phyloP scores from a whole-genome alignment of 495 filamentous ascomycete species.

The Tuber indicum region DNA sequence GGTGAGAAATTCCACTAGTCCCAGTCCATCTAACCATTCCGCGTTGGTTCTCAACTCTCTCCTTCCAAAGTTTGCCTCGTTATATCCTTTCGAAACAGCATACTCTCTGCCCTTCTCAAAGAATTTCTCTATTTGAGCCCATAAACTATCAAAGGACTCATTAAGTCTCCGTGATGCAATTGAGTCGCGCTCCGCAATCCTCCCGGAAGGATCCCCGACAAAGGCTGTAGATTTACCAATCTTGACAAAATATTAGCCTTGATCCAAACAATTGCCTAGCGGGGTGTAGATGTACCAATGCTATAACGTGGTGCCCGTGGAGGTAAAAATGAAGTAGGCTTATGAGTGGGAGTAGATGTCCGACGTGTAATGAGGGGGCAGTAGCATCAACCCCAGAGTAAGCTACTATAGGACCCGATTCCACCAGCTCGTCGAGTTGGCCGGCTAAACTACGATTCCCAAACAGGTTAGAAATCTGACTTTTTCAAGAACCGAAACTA shows the following conservation, averaged over 20 bases:
- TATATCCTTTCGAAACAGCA: slow-evolving; percentile 56
- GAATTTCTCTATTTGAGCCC: slow-evolving; percentile 70
- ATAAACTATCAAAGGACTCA: slow-evolving; percentile 67
- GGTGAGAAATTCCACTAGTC: slow-evolving; percentile 64
- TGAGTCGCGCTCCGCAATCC: slow-evolving; percentile 59
- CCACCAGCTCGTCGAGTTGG: slow-evolving; percentile 64
- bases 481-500: not conserved
- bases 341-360: slow-evolving; percentile 92
- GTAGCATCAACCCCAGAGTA: slow-evolving; percentile 94
- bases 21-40: slow-evolving; percentile 64
- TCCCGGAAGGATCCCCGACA: slow-evolving; percentile 80
- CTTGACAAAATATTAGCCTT: slow-evolving; percentile 39
- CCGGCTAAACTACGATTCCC: slow-evolving; percentile 50
- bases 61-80: slow-evolving; percentile 55
- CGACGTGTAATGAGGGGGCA: slow-evolving; percentile 81
- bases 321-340: slow-evolving; percentile 87
- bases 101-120: slow-evolving; percentile 64
- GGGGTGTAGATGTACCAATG: slow-evolving; percentile 50
- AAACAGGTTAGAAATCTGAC: slow-evolving; percentile 28
- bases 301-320: slow-evolving; percentile 66
- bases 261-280: not conserved
- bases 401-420: slow-evolving; percentile 60
- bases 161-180: slow-evolving; percentile 53
- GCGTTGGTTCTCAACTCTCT: slow-evolving; percentile 69
- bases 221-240: slow-evolving; percentile 78